These are phyloP conservation scores for Leavenworthia alabamica DNA, from an alignment of 345 rosid species.

Conservation along the genomic window DNA sequence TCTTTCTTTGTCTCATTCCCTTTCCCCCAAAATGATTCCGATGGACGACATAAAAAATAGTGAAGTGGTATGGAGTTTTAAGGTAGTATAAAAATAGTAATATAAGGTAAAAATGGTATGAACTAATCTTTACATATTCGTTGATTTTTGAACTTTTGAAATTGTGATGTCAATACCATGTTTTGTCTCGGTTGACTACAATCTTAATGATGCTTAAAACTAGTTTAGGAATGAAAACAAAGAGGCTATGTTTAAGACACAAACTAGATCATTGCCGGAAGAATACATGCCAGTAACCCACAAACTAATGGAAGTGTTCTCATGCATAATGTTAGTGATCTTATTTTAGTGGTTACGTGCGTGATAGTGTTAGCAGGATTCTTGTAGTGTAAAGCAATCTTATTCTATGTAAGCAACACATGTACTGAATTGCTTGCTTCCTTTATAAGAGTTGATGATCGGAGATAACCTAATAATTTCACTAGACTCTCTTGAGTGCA, in stretches of 20 bases:
- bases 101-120: too few species aligned
- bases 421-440: conserved; percentile 58
- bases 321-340: conserved; percentile 36
- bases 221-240: too few species aligned
- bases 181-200: too few species aligned
- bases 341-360: conserved; percentile 36
- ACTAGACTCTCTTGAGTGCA: conserved; percentile 71
- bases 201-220: too few species aligned
- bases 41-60: too few species aligned
- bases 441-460: conserved; percentile 38
- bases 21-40: too few species aligned
- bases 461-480: conserved; percentile 48
- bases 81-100: too few species aligned
- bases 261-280: not conserved
- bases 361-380: conserved; percentile 61
- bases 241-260: not conserved
- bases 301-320: conserved; percentile 45
- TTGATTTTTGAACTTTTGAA: too few species aligned
- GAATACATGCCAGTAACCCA: conserved; percentile 53
- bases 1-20: too few species aligned
- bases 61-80: too few species aligned
- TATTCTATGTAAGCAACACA: conserved; percentile 40
- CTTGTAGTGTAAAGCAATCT: conserved; percentile 36
- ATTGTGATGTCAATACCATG: too few species aligned
- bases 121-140: too few species aligned